Evolutionary conservation across 495 filamentous ascomycete genomes (phyloP).

Genomic region (Friedmanniomyces simplex): DNA sequence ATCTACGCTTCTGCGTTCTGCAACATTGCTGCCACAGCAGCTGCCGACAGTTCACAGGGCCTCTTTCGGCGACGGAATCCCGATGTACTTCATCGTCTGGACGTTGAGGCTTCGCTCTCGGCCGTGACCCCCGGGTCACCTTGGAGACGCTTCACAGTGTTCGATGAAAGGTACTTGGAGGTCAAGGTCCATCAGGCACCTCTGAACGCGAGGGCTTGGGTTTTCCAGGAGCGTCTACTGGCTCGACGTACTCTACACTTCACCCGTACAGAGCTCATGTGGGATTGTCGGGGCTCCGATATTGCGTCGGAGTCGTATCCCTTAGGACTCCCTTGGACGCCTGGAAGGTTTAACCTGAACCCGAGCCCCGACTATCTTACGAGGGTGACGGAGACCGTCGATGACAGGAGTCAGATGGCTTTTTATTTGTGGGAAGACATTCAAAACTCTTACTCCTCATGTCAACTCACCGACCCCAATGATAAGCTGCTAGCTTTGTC

Average conservation of each 20-base stretch:
- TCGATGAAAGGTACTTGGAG: background rate
- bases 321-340: background rate
- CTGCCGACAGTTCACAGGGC: background rate
- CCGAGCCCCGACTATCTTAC: background rate
- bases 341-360: background rate
- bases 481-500: constrained; percentile 26
- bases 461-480: constrained; percentile 7
- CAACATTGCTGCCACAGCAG: constrained; percentile 6
- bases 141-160: background rate
- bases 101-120: background rate
- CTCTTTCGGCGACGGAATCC: background rate
- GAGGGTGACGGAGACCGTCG: background rate
- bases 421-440: background rate
- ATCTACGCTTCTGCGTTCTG: constrained; percentile 4
- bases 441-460: constrained; percentile 11
- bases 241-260: background rate
- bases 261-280: background rate
- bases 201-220: background rate
- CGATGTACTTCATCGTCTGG: background rate
- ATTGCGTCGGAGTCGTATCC: background rate
- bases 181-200: background rate
- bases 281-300: background rate
- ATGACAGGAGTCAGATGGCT: background rate
- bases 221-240: background rate
- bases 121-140: background rate